Percentiles rank a stretch among this genome's conserved stretches.
Conservation (phyloP, 2,329 filamentous ascomycete genomes). For the Exophiala calicioides region DNA sequence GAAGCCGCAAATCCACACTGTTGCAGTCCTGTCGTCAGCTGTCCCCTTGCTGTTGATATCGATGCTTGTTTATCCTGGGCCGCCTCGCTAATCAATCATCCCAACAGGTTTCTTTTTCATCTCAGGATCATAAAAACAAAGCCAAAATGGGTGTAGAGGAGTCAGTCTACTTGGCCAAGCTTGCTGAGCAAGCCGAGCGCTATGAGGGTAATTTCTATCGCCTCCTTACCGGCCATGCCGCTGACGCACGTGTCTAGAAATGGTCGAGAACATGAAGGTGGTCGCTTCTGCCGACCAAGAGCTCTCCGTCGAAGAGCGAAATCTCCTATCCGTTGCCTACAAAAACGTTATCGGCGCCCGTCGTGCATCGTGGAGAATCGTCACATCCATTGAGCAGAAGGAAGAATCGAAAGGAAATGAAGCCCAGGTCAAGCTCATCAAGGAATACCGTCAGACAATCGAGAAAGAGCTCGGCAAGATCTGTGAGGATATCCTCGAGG, state of each 20-base stretch:
- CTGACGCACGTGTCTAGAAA: constrained; percentile 63
- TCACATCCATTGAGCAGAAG: constrained; percentile 98
- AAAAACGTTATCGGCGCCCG: constrained; percentile 98
- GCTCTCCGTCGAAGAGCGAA: constrained; percentile 90
- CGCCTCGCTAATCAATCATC: constrained; percentile 20
- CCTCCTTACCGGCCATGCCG: constrained; percentile 11
- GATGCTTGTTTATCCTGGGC: constrained; percentile 9
- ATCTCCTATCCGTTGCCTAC: constrained; percentile 96
- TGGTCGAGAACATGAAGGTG: constrained; percentile 99
- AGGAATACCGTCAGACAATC: constrained; percentile 98
- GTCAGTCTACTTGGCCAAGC: constrained; percentile 99
- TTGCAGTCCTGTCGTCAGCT: not conserved
- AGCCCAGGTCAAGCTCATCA: constrained; percentile 85
- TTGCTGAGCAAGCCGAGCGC: constrained; percentile 99
- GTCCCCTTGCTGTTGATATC: constrained; percentile 2
- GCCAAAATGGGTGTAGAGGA: constrained; percentile 98
- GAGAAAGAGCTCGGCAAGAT: constrained; percentile 95
- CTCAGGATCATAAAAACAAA: constrained; percentile 9
- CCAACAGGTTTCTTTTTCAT: constrained; percentile 23
- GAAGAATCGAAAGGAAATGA: constrained; percentile 99
- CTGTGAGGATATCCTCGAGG: constrained; percentile 95
- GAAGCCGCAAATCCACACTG: not conserved
- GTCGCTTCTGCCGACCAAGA: constrained; percentile 85
- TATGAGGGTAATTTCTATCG: constrained; percentile 79
- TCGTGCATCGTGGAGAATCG: constrained; percentile 97